Evolutionary conservation across 1,284 basidiomycete genomes (phyloP), one percentile per base, ranked within the genome.

Genomic region (Peniophora sp.): DNA sequence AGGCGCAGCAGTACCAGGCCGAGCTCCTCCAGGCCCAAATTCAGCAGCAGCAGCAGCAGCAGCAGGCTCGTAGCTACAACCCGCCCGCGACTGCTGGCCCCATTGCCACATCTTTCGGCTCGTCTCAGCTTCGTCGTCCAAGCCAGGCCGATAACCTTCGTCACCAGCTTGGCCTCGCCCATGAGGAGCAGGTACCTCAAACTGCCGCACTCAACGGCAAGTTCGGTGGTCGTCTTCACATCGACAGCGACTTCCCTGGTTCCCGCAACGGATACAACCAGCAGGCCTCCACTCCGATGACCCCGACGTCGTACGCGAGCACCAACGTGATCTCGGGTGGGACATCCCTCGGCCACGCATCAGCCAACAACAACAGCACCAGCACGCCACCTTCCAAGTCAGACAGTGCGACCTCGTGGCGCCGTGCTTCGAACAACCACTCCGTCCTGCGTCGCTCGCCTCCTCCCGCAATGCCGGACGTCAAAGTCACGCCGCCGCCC

Each of bases 201-300:
- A 86, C 87, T 37, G 87, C 88, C 47, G 76, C 82, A 42, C 69
- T 88, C 27, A 82, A 80, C 50, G 88, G 88, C 51, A 80, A 80
- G 57, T 89, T 87, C 56, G 86, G 85, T 34, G 74, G 76, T 55
- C 86, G 88, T 55, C 68, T 68, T 58, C 65, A 69, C 53, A 58
- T 64, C 35, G 72, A 75, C 41, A 68, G 70, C 35, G 68, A 74
- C 44, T 61, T 57, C 49, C n/a, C 17, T 24, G 32, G 32, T 18
- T 24, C 41, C 15, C n/a, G 24, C 18, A 32, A 43, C 56, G 59
- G 50, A 43, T 50, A 60, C 60, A 39, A 58, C 48, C 62, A 69
- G 2, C 74, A 78, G 23, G 67, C 75, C 6, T 32, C 27, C 6
- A 82, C 80, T n/a, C 79, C 83, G 35, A 73, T 45, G 43, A 23